Percentiles rank a stretch among this genome's conserved stretches.
Conservation (phyloP, 805 yeast species). For the Suhomyces kilbournensis region DNA sequence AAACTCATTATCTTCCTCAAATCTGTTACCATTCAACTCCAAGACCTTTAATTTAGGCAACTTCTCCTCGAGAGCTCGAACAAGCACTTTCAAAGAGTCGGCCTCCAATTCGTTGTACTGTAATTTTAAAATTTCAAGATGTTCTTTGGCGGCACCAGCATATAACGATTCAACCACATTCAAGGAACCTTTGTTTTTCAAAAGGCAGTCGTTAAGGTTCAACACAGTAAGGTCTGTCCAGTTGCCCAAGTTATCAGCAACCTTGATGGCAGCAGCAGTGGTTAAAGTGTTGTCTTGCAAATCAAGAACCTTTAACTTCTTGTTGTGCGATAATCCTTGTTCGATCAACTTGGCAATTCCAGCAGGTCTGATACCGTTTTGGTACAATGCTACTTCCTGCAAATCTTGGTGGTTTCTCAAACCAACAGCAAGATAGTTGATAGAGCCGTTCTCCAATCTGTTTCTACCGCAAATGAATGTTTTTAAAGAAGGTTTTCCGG, state of each 20-base stretch:
- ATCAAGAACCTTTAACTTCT: conserved; percentile 66
- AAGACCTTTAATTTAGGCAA: conserved; percentile 61
- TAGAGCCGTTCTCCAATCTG: conserved; percentile 93
- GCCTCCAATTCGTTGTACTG: conserved; percentile 87
- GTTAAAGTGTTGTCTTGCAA: conserved; percentile 96
- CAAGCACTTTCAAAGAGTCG: conserved; percentile 58
- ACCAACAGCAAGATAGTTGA: conserved; percentile 79
- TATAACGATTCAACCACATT: conserved; percentile 48
- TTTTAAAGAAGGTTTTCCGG: conserved; percentile 53
- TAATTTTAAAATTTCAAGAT: conserved; percentile 60
- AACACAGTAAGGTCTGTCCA: conserved; percentile 77
- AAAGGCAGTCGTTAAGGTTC: conserved; percentile 83
- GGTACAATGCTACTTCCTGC: conserved; percentile 77
- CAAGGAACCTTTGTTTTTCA: conserved; percentile 75
- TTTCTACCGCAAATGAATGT: conserved; percentile 97
- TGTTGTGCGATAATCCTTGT: conserved; percentile 66
- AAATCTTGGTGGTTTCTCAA: conserved; percentile 75
- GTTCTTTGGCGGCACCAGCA: conserved; percentile 30
- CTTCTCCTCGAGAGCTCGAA: conserved; percentile 48
- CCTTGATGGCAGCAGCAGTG: conserved; percentile 55
- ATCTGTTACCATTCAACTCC: conserved; percentile 91
- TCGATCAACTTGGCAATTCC: conserved; percentile 76
- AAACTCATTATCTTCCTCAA: conserved; percentile 80
- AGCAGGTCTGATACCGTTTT: conserved; percentile 94
- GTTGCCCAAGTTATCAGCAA: conserved; percentile 41